These are phyloP conservation scores for Blastobotrys buckinghamii DNA, from an alignment of 1,139 yeast genomes.

Conservation along the genomic window DNA sequence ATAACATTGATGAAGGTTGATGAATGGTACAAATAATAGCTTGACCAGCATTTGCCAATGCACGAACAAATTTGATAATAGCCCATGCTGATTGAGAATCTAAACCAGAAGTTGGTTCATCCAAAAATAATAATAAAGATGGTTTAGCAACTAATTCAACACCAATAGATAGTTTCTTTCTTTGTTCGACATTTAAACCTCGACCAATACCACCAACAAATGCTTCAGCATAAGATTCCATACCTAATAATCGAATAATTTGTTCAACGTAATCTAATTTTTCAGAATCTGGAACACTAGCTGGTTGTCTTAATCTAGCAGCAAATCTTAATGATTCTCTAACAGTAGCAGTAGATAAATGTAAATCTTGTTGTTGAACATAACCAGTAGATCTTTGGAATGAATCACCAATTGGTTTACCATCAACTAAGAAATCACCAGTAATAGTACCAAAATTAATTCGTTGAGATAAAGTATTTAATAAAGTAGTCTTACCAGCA, in stretches of 20 bases:
- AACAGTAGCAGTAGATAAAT: slow-evolving; percentile 51
- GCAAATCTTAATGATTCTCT: slow-evolving; percentile 58
- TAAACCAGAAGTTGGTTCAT: slow-evolving; percentile 56
- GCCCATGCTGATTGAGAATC: slow-evolving; percentile 59
- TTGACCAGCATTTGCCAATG: slow-evolving; percentile 50
- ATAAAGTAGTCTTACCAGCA: slow-evolving; percentile 62
- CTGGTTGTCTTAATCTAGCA: slow-evolving; percentile 54
- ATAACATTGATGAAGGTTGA: slow-evolving; percentile 53
- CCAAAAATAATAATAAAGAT: slow-evolving; percentile 45
- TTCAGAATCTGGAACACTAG: slow-evolving; percentile 42
- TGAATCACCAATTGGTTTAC: slow-evolving; percentile 45
- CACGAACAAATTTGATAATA: slow-evolving; percentile 45
- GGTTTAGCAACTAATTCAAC: slow-evolving; percentile 56
- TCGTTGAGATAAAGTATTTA: slow-evolving; percentile 55
- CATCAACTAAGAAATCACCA: slow-evolving; percentile 61
- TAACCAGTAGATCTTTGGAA: slow-evolving; percentile 60
- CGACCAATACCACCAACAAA: slow-evolving; percentile 52
- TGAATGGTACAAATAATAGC: slow-evolving; percentile 53
- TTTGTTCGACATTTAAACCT: slow-evolving; percentile 61
- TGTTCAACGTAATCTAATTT: slow-evolving; percentile 56
- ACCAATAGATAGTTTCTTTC: slow-evolving; percentile 62
- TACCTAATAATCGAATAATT: slow-evolving; percentile 49
- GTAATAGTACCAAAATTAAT: slow-evolving; percentile 54
- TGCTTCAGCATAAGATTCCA: slow-evolving; percentile 60
- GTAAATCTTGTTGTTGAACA: slow-evolving; percentile 62